Evolutionary conservation across 345 rosid genomes (phyloP), one percentile per base, ranked within the genome.

Genomic region (Rhodomyrtus tomentosa): DNA sequence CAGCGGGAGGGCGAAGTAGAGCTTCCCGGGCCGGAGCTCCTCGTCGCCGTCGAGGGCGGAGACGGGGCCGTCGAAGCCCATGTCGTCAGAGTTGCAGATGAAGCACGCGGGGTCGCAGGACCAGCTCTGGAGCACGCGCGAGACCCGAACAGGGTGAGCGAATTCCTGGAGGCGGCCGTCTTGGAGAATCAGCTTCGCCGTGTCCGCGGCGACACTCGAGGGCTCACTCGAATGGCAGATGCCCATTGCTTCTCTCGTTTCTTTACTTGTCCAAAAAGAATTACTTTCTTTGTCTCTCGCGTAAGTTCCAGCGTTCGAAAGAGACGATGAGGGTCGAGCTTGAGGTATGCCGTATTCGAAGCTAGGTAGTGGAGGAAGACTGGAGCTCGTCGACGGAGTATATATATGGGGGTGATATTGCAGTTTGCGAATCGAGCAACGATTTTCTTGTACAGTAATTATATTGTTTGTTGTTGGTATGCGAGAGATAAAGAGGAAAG

Each of bases 101-200:
- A 91, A 91, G 82, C 82, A 87, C 11, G 82, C 40, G 54, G 80
- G 73, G 82, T 81, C 86, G 76, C 81, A 20, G 42, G n/a, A n/a
- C n/a, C 42, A 40, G 51, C 45, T 83, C 55, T 83, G 86, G 18
- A 94, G 87, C 14, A 92, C 88, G 25, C 84, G 50, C 27, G 95
- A 90, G 58, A 86, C 96, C 89, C 85, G 90, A 32, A 92, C 89
- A 0, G 95, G 93, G 88, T 83, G 82, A 5, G 94, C 48, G 86
- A 89, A 94, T 86, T 94, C 96, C 79, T 90, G 89, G 24, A 94
- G 88, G 84, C 89, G 85, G 10, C 94, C 95, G 81, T 94, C 95
- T 53, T 87, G 93, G 42, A 90, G 88, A 53, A 93, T 90, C 68
- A 94, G 84, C 86, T 94, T 94, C 4, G 93, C 95, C 1, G 93